phyloP scores from a whole-genome alignment of 2,329 filamentous ascomycete genomes.

The Diaporthe amygdali region DNA sequence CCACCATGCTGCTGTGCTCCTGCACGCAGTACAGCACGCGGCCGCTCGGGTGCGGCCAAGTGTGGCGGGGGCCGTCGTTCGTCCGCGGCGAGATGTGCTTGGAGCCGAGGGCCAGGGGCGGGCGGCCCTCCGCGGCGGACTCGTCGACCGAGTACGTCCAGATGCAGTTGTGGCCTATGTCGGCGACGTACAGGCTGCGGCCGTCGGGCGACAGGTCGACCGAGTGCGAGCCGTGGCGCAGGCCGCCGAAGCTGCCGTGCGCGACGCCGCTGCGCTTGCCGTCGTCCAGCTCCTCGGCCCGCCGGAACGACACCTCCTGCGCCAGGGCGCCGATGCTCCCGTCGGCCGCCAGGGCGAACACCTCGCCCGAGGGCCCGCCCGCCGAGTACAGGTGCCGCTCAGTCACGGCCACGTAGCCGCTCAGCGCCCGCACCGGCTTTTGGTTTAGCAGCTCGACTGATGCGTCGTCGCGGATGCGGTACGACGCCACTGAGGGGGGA shows the following conservation, averaged over 20 bases:
- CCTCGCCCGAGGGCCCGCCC: conserved; percentile 24
- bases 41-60: conserved; percentile 29
- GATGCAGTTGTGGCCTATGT: conserved; percentile 29
- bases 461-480: conserved; percentile 16
- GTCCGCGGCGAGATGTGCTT: conserved; percentile 23
- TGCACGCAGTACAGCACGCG: conserved; percentile 28
- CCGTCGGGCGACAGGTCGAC: conserved; percentile 27
- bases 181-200: conserved; percentile 26
- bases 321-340: conserved; percentile 23
- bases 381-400: conserved; percentile 22
- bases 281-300: conserved; percentile 22
- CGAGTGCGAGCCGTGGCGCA: conserved; percentile 28
- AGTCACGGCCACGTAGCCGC: conserved; percentile 22
- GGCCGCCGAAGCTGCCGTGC: conserved; percentile 27
- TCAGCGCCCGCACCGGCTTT: conserved; percentile 15
- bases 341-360: conserved; percentile 16
- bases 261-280: conserved; percentile 24
- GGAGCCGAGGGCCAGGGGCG: background rate
- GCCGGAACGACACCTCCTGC: conserved; percentile 26
- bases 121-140: background rate
- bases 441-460: conserved; percentile 20
- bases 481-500: conserved; percentile 25
- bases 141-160: conserved; percentile 26
- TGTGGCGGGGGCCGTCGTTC: conserved; percentile 28
- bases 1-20: conserved; percentile 30